Evolutionary conservation across 495 filamentous ascomycete genomes (phyloP), one percentile per base, ranked within the genome.

Genomic region (Penicillium samsonianum): DNA sequence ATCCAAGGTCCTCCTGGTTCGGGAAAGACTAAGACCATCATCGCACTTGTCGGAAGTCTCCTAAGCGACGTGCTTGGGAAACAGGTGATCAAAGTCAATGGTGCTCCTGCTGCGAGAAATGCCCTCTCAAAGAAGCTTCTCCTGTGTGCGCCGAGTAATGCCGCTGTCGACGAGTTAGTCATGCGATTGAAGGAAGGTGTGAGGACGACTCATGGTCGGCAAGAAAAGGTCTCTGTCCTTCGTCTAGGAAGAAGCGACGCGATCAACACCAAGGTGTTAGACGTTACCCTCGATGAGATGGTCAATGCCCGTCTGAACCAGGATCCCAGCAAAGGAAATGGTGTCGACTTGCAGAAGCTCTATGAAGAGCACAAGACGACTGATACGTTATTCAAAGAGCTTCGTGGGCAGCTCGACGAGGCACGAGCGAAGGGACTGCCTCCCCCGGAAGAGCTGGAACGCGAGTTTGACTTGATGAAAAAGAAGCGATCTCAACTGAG

Each of bases 21-120:
- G 4, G 94, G 94, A 65, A 98, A 98, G 73, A 98, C 94, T 0
- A 98, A 98, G 69, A 98, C 94, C 0, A 98, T 98, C 53, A 84
- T 96, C 57, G 94, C 93, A 45, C 96, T 98, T 76, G 91, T 96
- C 14, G 94, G 94, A 42, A 90, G 91, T 58, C 78, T 98, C 8
- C 65, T 98, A 12, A 90, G 84, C 5, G 79, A 80, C 43, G 75
- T 63, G n/a, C 75, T 91, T 69, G 67, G 61, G 58, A 64, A 80
- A 5, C 76, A 72, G 3, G 65, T 53, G 11, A 53, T 54, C 12
- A 69, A 62, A 31, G 52, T 46, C n/a, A 51, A 50, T 16, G 62
- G 63, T 28, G 58, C 59, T 17, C 28, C 48, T 20, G 58, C 51
- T 10, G 49, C 70, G 11, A 63, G 64, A 33, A 55, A 73, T n/a